Conservation (phyloP, 495 filamentous ascomycete genomes). For the Trichoderma reesei region DNA sequence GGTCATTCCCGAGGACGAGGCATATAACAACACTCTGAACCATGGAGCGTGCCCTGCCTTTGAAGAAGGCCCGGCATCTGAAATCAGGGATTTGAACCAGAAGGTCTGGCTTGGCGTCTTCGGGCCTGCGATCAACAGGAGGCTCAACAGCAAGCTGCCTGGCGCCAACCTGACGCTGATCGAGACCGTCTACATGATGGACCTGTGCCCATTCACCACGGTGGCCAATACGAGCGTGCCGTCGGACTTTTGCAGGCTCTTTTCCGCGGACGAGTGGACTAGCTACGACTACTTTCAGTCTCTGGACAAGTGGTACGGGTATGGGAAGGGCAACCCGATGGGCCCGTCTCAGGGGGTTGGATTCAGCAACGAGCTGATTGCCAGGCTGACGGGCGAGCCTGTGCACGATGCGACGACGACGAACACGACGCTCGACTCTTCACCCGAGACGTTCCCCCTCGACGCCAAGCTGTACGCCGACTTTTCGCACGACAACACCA, state of each 20-base stretch:
- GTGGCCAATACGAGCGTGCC: slow-evolving; percentile 38
- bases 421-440: slow-evolving; percentile 60
- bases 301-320: slow-evolving; percentile 73
- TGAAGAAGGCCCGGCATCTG: slow-evolving; percentile 35
- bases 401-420: slow-evolving; percentile 62
- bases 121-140: slow-evolving; percentile 46
- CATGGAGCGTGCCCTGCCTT: slow-evolving; percentile 60
- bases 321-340: slow-evolving; percentile 61
- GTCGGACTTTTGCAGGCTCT: slow-evolving; percentile 64
- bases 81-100: slow-evolving; percentile 41
- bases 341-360: slow-evolving; percentile 77
- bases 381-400: slow-evolving; percentile 55
- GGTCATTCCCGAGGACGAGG: slow-evolving; percentile 51
- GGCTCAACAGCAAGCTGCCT: slow-evolving; percentile 52
- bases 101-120: slow-evolving; percentile 46
- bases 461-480: slow-evolving; percentile 61
- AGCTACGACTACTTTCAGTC: slow-evolving; percentile 68
- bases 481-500: slow-evolving; percentile 82
- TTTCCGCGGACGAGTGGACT: slow-evolving; percentile 58
- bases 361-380: slow-evolving; percentile 74
- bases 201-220: slow-evolving; percentile 74
- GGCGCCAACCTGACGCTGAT: slow-evolving; percentile 46
- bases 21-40: slow-evolving; percentile 68
- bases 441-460: slow-evolving; percentile 57
- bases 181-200: slow-evolving; percentile 67